Evolutionary conservation across 2,329 filamentous ascomycete genomes (phyloP), one percentile per base, ranked within the genome.

Genomic region (Diaporthe sp.): DNA sequence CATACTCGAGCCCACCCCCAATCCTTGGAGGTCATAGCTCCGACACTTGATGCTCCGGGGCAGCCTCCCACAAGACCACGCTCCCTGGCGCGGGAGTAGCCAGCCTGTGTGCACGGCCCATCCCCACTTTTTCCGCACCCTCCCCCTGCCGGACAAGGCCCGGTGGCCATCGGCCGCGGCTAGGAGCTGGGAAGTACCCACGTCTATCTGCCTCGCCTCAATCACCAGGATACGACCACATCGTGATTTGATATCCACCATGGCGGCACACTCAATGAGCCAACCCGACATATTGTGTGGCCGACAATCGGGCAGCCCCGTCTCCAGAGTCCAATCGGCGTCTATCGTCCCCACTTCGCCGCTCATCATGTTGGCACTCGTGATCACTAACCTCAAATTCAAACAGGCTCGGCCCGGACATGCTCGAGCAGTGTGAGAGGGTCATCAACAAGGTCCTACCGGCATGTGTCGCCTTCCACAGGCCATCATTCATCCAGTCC

Each of bases 401-500:
- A 30, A 70, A 71, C 78, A 87, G 86, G 77, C 82, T 91, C 69
- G 90, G 89, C 12, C 89, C 89, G 69, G 89, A 91, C 80, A 84
- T 91, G 76, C 84, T 90, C 76, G 83, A 86, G 77, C 89, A 91
- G 82, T 91, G 89, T 81, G 89, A 91, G 82, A 86, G 89, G 74
- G 89, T 91, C 80, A 88, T 91, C 78, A 87, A 86, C 78, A 91
- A 90, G 84, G 90, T 89, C 19, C 86, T 91, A 78, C 89, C 89
- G 52, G 89, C 89, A 76, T 91, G 89, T 80, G 89, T 91, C 55
- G 89, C 89, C 79, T 91, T 91, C 80, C 89, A 91, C 84, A 91
- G 91, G 83, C 89, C 89, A 10, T 89, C 89, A 3, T 91, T 91
- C 81, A 81, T 91, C 45, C 88, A 90, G 82, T 89, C 91, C 80